Base-by-base conservation (phyloP, 129 eudicot species). In the Chrysanthemum seticuspe region DNA sequence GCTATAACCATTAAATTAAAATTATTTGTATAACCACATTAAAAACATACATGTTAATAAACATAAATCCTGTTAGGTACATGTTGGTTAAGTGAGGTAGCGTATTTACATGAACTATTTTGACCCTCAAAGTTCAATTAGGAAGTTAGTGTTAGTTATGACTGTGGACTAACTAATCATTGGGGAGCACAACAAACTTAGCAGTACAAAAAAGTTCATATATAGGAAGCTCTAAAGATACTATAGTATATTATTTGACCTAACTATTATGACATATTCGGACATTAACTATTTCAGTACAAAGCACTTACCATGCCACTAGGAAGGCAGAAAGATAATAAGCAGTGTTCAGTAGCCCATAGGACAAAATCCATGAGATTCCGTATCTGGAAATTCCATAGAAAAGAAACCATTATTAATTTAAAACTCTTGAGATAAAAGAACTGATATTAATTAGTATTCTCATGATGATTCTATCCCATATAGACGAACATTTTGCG, bases 291-390 rank as follows among this genome's bases (percentile, higher is more conserved):
- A 27, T 27, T 61, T 56, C 21, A 67, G 68, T 48, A 60, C 23
- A 72, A 48, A 72, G 31, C 68, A 88, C 90, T 85, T 71, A 90
- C 98, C 97, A 94, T 48, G 90, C 93, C 10, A 88, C 71, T 11
- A 94, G 89, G 70, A 90, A 94, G 63, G 98, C 83, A 25, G 85
- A 74, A 73, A 88, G 89, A 76, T 94, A 90, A 81, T 94, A 94
- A 65, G 76, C 91, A 34, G 98, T 94, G 80, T 94, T 94, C 49
- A 94, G 83, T 71, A 94, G 77, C 58, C 98, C 97, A 69, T 94
- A 94, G 6, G 98, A 90, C 71, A 94, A 72, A 62, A 94, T 68
- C 76, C 98, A 97, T 13, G 98, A 75, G 49, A 85, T 10, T 18
- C 98, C 98, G 56, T 87, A 94, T 83, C 91, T 92, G 85, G 51